Base-by-base conservation (phyloP, 2,329 filamentous ascomycete species). In the Exophiala xenobiotica region DNA sequence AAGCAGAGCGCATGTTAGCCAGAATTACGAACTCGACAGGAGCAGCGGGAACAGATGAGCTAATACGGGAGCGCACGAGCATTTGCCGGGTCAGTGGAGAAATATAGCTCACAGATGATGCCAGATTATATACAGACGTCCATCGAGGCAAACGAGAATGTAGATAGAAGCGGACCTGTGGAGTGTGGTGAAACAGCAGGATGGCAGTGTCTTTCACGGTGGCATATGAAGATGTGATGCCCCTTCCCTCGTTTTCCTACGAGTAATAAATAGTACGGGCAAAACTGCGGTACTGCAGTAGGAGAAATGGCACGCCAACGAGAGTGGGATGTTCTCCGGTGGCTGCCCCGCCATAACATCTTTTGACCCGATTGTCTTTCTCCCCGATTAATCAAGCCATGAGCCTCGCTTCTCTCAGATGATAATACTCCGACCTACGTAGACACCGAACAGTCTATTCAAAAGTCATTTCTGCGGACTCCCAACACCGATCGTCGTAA, bases 21-120 rank as follows among this genome's bases (percentile, higher is more conserved):
- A 23, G 23, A 27, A 43, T 42, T 29, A 46, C 16, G 24, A 14
- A 35, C 45, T 24, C 18, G 39, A n/a, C 16, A 22, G 27, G 38
- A 12, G 26, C 26, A 24, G 11, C 19, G 39, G 37, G 38, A 42
- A 24, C 41, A 49, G 46, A 47, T 52, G 53, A 56, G 46, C 53
- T 52, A 52, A 56, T 49, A 52, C 53, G 53, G 53, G 38, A 46
- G 42, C 31, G 41, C 38, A 16, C 40, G 46, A 53, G 39, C 37
- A 53, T 49, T 56, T 45, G 49, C 40, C 41, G 45, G 53, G 38
- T 22, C 33, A 41, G 42, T 35, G 44, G 42, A 41, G 46, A 20
- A 46, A 35, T 37, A 42, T 14, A 39, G 51, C 48, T 51, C 37
- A 56, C 49, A 46, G 37, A 55, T 39, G 38, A 43, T 44, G 44